These are phyloP conservation scores for Penicillium sp. DNA, from an alignment of 2,329 filamentous ascomycete species.

Conservation along the genomic window DNA sequence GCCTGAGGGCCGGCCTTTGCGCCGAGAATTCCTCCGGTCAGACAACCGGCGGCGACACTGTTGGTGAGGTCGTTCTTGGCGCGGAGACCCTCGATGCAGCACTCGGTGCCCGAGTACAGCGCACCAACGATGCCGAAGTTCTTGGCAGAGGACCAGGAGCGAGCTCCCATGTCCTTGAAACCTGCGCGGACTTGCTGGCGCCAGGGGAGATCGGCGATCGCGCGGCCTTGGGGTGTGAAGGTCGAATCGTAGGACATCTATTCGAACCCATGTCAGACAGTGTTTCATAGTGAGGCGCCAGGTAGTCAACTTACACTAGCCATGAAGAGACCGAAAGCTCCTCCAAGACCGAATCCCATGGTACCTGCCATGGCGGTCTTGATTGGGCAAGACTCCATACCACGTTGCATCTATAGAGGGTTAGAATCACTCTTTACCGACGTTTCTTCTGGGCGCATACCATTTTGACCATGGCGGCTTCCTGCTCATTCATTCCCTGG, in stretches of 20 bases:
- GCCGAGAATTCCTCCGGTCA: conserved; percentile 87
- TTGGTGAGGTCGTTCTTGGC: conserved; percentile 94
- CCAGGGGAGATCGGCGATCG: conserved; percentile 69
- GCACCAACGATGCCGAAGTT: conserved; percentile 95
- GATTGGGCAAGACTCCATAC: conserved; percentile 88
- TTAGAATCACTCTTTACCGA: neutral
- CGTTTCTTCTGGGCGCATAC: conserved; percentile 27
- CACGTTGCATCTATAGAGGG: conserved; percentile 66
- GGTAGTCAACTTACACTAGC: conserved; percentile 68
- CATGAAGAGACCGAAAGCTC: conserved; percentile 97
- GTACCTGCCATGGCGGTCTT: conserved; percentile 89
- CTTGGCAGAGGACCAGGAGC: conserved; percentile 80
- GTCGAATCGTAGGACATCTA: conserved; percentile 99
- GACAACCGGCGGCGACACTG: conserved; percentile 81
- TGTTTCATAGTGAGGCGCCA: neutral
- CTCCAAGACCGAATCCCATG: conserved; percentile 92
- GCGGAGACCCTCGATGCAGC: conserved; percentile 84
- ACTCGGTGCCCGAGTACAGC: conserved; percentile 90
- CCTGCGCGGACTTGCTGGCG: conserved; percentile 80
- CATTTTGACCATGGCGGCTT: conserved; percentile 51
- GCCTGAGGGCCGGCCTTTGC: conserved; percentile 88
- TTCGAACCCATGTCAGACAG: neutral
- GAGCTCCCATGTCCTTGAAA: conserved; percentile 91
- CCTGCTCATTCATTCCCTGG: conserved; percentile 49
- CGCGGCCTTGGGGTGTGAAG: conserved; percentile 61